These are phyloP conservation scores for Globisporangium takayamanum DNA, from an alignment of 352 stramenopile species.

Conservation along the genomic window DNA sequence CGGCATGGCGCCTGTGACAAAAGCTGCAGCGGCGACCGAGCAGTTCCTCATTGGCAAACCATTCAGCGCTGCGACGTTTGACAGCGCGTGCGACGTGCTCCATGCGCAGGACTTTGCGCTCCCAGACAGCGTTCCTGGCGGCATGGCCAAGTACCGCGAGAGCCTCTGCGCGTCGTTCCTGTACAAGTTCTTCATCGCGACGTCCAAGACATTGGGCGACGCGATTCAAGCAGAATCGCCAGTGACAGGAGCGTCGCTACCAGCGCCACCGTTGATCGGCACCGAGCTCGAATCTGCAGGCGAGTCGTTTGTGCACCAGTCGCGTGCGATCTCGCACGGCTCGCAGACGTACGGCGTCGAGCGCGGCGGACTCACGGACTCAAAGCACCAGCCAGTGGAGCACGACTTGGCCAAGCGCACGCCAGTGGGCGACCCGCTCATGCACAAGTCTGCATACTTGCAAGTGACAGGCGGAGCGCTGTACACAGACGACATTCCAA, in stretches of 20 bases:
- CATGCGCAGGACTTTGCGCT: conserved; percentile 87
- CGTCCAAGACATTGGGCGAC: conserved; percentile 46
- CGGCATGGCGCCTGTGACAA: conserved; percentile 69
- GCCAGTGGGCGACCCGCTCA: conserved; percentile 86
- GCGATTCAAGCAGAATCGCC: conserved; percentile 17
- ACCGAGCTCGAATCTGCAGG: conserved; percentile 37
- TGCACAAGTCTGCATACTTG: conserved; percentile 90
- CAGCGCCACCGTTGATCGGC: conserved; percentile 27
- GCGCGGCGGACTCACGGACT: conserved; percentile 53
- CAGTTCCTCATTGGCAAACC: conserved; percentile 73
- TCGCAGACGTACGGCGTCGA: conserved; percentile 56
- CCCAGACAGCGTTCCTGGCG: conserved; percentile 86
- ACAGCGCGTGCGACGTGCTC: conserved; percentile 76
- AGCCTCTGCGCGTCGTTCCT: conserved; percentile 92
- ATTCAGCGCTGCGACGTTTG: conserved; percentile 79
- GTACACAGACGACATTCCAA: conserved; percentile 94
- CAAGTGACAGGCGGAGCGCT: conserved; percentile 93
- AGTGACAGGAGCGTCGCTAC: conserved; percentile 10
- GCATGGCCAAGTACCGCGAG: conserved; percentile 93
- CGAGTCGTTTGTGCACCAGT: conserved; percentile 50
- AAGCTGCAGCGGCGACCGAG: conserved; percentile 41
- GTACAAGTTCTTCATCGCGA: conserved; percentile 92
- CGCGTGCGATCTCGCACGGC: conserved; percentile 45
- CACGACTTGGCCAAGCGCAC: conserved; percentile 31
- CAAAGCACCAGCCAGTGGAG: conserved; percentile 47